A percentile compares a stretch with the other conserved stretches of the same genome.
These are phyloP conservation scores for Caloboletus inedulis DNA, from an alignment of 1,284 basidiomycete species.

Conservation along the genomic window DNA sequence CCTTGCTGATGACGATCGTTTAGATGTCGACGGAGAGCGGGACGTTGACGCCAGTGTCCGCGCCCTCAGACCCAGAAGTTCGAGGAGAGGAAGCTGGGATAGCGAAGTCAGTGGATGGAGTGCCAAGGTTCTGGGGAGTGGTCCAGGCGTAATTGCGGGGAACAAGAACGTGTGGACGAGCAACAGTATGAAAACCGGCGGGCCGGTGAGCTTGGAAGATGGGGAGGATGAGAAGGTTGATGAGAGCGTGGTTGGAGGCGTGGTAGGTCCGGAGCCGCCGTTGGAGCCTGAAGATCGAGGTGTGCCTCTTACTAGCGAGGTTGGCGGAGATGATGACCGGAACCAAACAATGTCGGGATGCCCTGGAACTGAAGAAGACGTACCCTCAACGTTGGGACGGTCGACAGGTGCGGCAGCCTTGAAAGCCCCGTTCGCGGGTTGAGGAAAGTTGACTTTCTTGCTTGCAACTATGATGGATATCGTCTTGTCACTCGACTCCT, in stretches of 20 bases:
- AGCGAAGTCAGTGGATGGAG: conserved; percentile 83
- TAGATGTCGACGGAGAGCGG: conserved; percentile 50
- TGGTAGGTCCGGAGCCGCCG: conserved; percentile 4
- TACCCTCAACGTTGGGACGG: conserved; percentile 31
- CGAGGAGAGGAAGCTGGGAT: conserved; percentile 79
- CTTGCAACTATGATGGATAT: background rate
- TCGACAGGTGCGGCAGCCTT: conserved; percentile 23
- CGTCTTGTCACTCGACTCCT: background rate
- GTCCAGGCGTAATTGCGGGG: conserved; percentile 44
- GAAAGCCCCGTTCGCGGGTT: conserved; percentile 10
- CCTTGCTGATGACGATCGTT: conserved; percentile 56
- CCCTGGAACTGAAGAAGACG: conserved; percentile 16
- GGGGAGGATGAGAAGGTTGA: conserved; percentile 27
- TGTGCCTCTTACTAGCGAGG: background rate
- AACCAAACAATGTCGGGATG: conserved; percentile 3
- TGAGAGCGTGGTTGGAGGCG: conserved; percentile 12
- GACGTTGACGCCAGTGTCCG: conserved; percentile 77
- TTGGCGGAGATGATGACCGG: conserved; percentile 4
- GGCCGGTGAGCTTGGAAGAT: conserved; percentile 40
- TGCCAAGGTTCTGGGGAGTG: conserved; percentile 51
- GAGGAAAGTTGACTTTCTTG: conserved; percentile 5
- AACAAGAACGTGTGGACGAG: conserved; percentile 54
- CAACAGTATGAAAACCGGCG: conserved; percentile 55
- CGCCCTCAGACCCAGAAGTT: conserved; percentile 74
- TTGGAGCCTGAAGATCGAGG: conserved; percentile 11